phyloP scores from a whole-genome alignment of 768 basidiomycete species.

The Lyophyllum decastes region DNA sequence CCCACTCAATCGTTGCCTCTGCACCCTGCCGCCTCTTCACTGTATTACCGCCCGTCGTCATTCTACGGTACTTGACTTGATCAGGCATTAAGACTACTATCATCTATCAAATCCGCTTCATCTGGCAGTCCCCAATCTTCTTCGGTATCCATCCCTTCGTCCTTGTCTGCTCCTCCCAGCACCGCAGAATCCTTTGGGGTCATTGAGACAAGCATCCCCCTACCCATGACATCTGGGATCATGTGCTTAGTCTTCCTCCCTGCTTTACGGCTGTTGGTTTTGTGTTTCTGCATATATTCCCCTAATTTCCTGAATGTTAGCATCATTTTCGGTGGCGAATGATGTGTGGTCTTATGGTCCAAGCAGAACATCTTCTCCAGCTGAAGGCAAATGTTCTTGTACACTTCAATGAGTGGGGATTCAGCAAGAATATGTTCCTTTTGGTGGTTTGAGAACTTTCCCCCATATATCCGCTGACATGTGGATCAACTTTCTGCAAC shows the following conservation, averaged over 20 bases:
- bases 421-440: constrained; percentile 31
- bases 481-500: background rate
- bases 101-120: background rate
- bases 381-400: constrained; percentile 23
- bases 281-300: constrained; percentile 13
- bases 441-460: constrained; percentile 16
- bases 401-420: constrained; percentile 35
- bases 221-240: constrained; percentile 2
- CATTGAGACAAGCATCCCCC: background rate
- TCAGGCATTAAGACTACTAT: constrained; percentile 5
- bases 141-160: background rate
- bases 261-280: constrained; percentile 7
- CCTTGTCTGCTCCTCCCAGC: no score
- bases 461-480: constrained; percentile 32
- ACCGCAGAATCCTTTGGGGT: background rate
- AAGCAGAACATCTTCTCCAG: constrained; percentile 29
- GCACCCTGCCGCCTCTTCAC: no score
- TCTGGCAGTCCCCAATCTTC: background rate
- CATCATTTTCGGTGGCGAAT: constrained; percentile 28
- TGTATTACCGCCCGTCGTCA: no score
- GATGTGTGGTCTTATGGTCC: constrained; percentile 21
- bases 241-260: background rate
- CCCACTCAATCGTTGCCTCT: no score
- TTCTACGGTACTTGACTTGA: no score
- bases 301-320: constrained; percentile 21